These are phyloP conservation scores for Candida krabiensis DNA, from an alignment of 805 yeast genomes.

Conservation along the genomic window DNA sequence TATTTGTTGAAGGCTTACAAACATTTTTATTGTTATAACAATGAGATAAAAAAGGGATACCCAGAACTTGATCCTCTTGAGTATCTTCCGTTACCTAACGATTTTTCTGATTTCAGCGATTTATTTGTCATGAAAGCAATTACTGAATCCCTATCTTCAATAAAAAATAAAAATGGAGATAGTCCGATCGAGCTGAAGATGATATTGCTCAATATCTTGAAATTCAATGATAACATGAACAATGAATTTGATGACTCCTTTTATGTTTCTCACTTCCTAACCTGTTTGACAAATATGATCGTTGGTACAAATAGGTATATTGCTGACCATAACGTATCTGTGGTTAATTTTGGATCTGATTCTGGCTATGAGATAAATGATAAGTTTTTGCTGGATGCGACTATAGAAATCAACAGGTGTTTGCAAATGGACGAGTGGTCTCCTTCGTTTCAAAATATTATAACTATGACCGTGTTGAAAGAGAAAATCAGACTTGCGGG, in stretches of 20 bases:
- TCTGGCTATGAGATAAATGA: conserved; percentile 29
- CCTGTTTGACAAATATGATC: conserved; percentile 44
- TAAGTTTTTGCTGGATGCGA: conserved; percentile 45
- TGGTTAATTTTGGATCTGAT: conserved; percentile 12
- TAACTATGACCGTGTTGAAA: conserved; percentile 56
- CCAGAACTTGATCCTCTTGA: conserved; percentile 35
- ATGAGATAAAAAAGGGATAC: conserved; percentile 27
- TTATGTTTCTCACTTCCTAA: conserved; percentile 60
- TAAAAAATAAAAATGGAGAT: conserved; percentile 63
- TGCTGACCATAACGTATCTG: conserved; percentile 22
- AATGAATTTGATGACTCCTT: conserved; percentile 74
- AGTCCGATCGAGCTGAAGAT: conserved; percentile 55
- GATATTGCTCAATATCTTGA: conserved; percentile 67
- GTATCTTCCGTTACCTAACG: conserved; percentile 73
- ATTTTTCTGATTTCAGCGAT: conserved; percentile 68
- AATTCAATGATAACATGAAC: conserved; percentile 82
- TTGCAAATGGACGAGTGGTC: conserved; percentile 84
- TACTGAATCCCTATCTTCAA: conserved; percentile 56
- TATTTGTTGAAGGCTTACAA: conserved; percentile 73
- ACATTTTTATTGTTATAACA: conserved; percentile 68
- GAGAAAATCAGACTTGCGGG: conserved; percentile 61
- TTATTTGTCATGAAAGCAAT: conserved; percentile 73
- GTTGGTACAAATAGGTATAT: conserved; percentile 25
- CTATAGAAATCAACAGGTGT: conserved; percentile 70
- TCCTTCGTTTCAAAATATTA: conserved; percentile 63